These are phyloP conservation scores for Dactylellina parvicollis DNA, from an alignment of 2,329 filamentous ascomycete genomes.

Conservation along the genomic window DNA sequence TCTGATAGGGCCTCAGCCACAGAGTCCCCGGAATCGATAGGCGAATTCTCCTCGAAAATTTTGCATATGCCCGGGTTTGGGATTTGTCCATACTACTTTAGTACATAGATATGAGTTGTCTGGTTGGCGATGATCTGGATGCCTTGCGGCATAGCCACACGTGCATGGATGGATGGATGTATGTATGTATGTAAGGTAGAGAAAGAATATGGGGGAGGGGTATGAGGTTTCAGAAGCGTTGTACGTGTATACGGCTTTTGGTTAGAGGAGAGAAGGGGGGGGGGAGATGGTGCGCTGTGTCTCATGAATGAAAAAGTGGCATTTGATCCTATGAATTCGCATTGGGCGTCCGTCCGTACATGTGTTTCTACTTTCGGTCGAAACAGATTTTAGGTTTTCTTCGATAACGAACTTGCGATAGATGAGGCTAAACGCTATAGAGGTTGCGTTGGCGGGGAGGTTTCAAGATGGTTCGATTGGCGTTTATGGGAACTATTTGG, in stretches of 20 bases:
- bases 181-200: too few species aligned
- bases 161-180: not conserved
- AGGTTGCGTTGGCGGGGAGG: not conserved
- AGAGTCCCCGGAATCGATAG: constrained; percentile 34
- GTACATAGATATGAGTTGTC: not conserved
- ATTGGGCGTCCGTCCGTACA: too few species aligned
- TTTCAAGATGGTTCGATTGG: constrained; percentile 3
- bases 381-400: too few species aligned
- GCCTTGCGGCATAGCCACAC: constrained; percentile 4
- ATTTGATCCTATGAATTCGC: not conserved
- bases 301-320: not conserved
- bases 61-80: not conserved
- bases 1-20: constrained; percentile 66
- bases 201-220: not conserved
- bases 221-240: constrained; percentile 14
- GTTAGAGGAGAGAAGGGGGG: not conserved
- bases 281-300: not conserved
- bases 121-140: not conserved
- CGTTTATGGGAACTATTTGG: not conserved
- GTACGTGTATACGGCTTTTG: not conserved
- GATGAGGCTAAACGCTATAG: not conserved
- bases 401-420: not conserved
- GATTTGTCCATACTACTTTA: not conserved
- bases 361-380: too few species aligned
- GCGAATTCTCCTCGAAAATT: constrained; percentile 2